Base-by-base conservation (phyloP, 2,329 filamentous ascomycete species). In the Thelonectria olida region DNA sequence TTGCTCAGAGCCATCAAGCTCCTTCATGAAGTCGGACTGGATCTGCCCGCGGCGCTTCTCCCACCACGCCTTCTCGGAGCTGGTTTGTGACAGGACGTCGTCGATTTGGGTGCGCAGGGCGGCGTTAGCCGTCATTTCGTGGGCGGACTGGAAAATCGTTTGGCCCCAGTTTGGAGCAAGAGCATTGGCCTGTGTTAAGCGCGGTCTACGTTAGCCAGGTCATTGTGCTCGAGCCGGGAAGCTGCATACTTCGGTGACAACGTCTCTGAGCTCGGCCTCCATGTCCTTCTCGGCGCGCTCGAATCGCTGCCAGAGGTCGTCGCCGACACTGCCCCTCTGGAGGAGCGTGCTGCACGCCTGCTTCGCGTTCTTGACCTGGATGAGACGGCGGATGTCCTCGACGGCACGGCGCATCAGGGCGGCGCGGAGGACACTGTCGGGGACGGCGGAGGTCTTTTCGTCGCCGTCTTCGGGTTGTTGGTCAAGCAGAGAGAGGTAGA, bases 221-320 rank as follows among this genome's bases (percentile, higher is more conserved):
- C n/a, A n/a, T n/a, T n/a, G n/a, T n/a, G n/a, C n/a, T n/a, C 25
- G 38, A 22, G 23, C 23, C 17, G 20, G 10, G 17, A 23, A 48
- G 15, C 27, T 20, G 61, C 84, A 64, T 78, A 96, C 93, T 89
- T 98, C 95, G 71, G 89, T 87, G 31, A 98, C 93, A 22, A 98
- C 95, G 79, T 99, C 96, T 71, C 92, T 88, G 63, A 99, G 84
- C 80, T 99, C 96, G 68, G 93, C 92, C 80, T 99, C 94, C 84
- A 98, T 96, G 80, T 99, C 96, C 82, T 96, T 94, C 85, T 99
- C 96, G 1, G 95, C 96, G 51, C 93, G 87, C 79, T 90, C 80
- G 78, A 98, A 97, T 38, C 95, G 86, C 82, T 97, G 92, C 91
- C 93, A 97, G 69, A 99, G 80, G 77, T 99, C 96, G 76, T 99